Base-by-base conservation (phyloP, 805 yeast genomes). In the Candida xiaguanensis region DNA sequence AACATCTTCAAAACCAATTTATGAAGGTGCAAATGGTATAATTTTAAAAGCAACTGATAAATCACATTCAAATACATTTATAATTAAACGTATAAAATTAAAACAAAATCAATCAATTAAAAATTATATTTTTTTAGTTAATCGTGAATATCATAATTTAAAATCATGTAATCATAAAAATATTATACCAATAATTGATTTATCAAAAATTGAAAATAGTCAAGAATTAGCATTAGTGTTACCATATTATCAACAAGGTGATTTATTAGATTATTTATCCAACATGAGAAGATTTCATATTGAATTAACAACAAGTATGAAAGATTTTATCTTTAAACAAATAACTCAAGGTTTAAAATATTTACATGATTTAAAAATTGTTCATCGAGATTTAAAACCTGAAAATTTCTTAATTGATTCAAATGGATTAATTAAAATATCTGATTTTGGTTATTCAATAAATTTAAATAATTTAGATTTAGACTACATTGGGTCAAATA, bases 321-420 rank as follows among this genome's bases (percentile, higher is more conserved):
- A 67, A 41, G 78, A 76, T 47, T 58, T 63, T 14, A 49, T 74
- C 1, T 95, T 96, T 4, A 75, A 99, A 51, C 95, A 96, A 5
- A 88, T 93, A 42, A 95, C 88, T 1, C 81, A 91, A 8, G 96
- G 99, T 0, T 69, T 93, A 41, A 95, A 88, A 57, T 93, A 93
- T 64, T 79, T 95, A 54, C 99, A 93, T 61, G 80, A 79, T 39
- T 90, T 91, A 60, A 89, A 91, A 52, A 89, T 93, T 41, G 99
- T 93, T 27, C 99, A 93, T 63, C 82, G 99, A 57, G 99, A 93
- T 63, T 74, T 93, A 60, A 91, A 91, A 61, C 91, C 93, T 57
- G 99, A 91, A 61, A 91, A 91, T 61, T 93, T 91, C 35, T 82
- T 93, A 85, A 93, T 93, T 34, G 85, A 89, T 41, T 86, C 87